Conservation (phyloP, 306 rosid species). For the Canavalia gladiata region DNA sequence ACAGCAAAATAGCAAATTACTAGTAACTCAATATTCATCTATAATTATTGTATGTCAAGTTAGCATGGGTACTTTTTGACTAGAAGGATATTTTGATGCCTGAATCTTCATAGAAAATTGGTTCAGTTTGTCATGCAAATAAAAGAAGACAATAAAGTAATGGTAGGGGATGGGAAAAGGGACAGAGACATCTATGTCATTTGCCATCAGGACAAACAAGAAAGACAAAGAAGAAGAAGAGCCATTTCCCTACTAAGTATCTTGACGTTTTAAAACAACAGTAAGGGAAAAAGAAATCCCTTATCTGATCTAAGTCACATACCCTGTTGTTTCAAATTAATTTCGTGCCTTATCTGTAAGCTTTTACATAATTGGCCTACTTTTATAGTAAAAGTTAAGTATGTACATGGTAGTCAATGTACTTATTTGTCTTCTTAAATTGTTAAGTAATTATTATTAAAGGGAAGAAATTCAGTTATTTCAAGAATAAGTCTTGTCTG, state of each 20-base stretch:
- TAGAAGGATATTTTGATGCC: conserved; percentile 41
- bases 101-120: conserved; percentile 55
- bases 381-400: neutral
- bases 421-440: neutral
- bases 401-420: neutral
- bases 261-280: conserved; percentile 15
- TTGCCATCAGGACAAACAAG: conserved; percentile 38
- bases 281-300: neutral
- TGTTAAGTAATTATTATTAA: neutral
- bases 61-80: conserved; percentile 40
- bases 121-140: conserved; percentile 48
- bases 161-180: conserved; percentile 31
- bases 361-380: neutral
- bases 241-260: conserved; percentile 25
- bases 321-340: neutral
- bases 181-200: conserved; percentile 47
- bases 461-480: too few relatives aligned
- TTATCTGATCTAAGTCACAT: neutral
- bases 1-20: neutral
- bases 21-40: conserved; percentile 20
- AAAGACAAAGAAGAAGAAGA: conserved; percentile 30
- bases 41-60: conserved; percentile 32
- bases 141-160: conserved; percentile 34
- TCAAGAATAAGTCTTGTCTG: too few relatives aligned
- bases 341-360: neutral